Evolutionary conservation across 257 asterid genomes (phyloP), one percentile per base, ranked within the genome.

Genomic region (Nicotiana tomentosiformis): DNA sequence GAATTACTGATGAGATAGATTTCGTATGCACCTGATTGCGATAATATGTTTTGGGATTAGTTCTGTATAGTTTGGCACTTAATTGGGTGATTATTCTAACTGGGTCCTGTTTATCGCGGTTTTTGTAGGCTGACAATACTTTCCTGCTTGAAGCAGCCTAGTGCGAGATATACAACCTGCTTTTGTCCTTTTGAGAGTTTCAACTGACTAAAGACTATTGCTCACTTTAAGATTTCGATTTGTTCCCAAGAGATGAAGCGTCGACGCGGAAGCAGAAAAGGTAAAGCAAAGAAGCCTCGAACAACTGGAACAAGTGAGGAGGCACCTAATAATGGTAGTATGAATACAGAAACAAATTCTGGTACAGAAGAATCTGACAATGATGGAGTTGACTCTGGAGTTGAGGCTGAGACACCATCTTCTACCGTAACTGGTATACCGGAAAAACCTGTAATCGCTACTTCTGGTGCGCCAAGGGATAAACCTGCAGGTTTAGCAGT

Each of bases 201-300:
- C 80, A 76, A 76, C 65, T 29, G 64, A 26, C 80, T 15, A 76
- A 51, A 51, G 80, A 4, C 16, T 29, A 51, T 53, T 7, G 16
- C 64, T 46, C 65, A 29, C 80, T 37, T 49, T 15, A 51, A 76
- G 29, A 23, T 23, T 23, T 23, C 26, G 39, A 51, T 39, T 51
- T 76, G 55, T 76, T 66, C 35, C 32, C 11, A 39, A 53, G 49
- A 86, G 83, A 84, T 94, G 99, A 96, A 94, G 89, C 92, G 99
- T 84, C 90, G 79, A 82, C 92, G 94, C 77, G 97, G 97, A 81
- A 88, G 83, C 85, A 94, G 90, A 90, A 93, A 91, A 87, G 91
- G 97, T 84, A 93, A 82, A 80, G 82, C 84, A 16, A 94, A 92
- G 90, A 96, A 92, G 84, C 92, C 90, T 7, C 90, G 89, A 72